These are phyloP conservation scores for Patellifolia procumbens DNA, from an alignment of 179 eudicot genomes.

Conservation along the genomic window DNA sequence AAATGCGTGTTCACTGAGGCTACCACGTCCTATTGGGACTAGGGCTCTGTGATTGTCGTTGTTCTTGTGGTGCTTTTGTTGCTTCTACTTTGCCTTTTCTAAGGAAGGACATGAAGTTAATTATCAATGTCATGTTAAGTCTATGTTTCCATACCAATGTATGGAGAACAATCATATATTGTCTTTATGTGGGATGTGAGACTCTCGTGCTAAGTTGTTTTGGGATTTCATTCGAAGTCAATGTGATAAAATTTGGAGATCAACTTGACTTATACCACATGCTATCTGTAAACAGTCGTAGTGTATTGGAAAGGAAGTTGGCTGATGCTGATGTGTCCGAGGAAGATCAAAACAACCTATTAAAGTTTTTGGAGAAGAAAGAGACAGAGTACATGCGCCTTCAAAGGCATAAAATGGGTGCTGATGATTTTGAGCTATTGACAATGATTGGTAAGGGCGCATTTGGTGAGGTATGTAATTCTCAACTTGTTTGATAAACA, in stretches of 20 bases:
- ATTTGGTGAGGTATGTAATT: conserved; percentile 85
- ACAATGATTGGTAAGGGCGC: conserved; percentile 99
- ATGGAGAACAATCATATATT: not conserved
- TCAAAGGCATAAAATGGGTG: conserved; percentile 97
- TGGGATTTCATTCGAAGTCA: not conserved
- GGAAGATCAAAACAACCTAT: conserved; percentile 84
- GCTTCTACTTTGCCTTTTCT: not conserved
- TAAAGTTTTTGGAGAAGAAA: conserved; percentile 87
- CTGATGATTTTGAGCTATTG: conserved; percentile 89
- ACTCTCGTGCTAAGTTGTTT: not conserved
- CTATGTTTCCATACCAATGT: not conserved
- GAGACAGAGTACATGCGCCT: conserved; percentile 98
- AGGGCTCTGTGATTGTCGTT: not conserved
- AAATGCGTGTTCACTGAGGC: not conserved
- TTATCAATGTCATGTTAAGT: not conserved
- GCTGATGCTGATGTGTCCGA: conserved; percentile 98
- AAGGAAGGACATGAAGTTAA: not conserved
- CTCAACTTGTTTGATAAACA: not conserved
- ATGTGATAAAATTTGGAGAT: not conserved
- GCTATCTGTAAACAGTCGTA: conserved; percentile 39
- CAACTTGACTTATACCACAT: conserved; percentile 1
- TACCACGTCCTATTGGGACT: not conserved
- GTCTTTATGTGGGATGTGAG: conserved; percentile 6
- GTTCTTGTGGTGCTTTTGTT: too few species aligned
- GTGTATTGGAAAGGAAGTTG: conserved; percentile 72